These are phyloP conservation scores for Cyclanthera cordifolia DNA, from an alignment of 306 rosid species.

Conservation along the genomic window DNA sequence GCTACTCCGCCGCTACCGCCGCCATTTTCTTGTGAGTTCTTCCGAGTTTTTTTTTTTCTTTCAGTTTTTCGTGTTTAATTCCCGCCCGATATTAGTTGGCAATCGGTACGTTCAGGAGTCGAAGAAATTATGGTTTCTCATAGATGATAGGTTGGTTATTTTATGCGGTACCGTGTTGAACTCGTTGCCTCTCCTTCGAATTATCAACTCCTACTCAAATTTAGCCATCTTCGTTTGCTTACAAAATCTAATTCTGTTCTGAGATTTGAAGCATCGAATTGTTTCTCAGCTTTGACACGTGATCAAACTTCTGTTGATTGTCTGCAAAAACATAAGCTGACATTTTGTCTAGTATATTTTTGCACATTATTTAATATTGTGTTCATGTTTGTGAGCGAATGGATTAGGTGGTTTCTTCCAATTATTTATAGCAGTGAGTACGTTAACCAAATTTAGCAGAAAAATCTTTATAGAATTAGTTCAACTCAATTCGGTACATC, in stretches of 20 bases:
- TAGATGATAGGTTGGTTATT: background rate
- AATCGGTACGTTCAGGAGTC: background rate
- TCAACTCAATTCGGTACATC: background rate
- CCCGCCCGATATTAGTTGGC: background rate
- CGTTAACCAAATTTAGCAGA: background rate
- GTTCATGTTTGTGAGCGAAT: background rate
- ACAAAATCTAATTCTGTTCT: background rate
- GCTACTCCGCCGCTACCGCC: conserved; percentile 19
- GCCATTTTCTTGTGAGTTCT: conserved; percentile 29
- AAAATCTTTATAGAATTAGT: background rate
- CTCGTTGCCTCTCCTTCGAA: background rate
- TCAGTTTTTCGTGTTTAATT: background rate
- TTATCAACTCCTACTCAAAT: background rate
- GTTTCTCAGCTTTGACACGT: background rate
- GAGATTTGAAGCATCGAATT: background rate
- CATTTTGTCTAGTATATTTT: background rate
- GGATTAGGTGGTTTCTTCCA: background rate
- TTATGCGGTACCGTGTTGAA: background rate
- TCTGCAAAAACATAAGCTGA: background rate
- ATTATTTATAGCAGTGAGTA: background rate
- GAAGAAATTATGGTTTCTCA: background rate
- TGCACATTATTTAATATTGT: background rate
- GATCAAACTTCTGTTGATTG: background rate
- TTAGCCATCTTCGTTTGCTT: background rate
- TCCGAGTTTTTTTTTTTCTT: too few relatives aligned